A percentile compares a stretch with the other conserved stretches of the same genome.
These are phyloP conservation scores for Neurospora terricola DNA, from an alignment of 495 filamentous ascomycete genomes.

Conservation along the genomic window DNA sequence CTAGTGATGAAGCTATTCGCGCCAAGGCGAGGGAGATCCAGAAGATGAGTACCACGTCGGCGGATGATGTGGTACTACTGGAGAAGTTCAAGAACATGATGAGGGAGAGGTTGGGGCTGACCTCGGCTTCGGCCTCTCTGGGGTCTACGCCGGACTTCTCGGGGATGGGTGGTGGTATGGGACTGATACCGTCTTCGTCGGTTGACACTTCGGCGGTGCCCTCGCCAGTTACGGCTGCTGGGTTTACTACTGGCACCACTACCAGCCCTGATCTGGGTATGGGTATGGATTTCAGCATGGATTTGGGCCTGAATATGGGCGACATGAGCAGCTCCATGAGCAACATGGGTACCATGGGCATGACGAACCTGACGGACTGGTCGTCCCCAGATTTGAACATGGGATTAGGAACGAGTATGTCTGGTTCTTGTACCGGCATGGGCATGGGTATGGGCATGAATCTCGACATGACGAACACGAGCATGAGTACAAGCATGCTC, in stretches of 20 bases:
- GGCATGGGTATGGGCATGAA: background rate
- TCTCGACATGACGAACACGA: background rate
- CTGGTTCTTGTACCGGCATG: background rate
- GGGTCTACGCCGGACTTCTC: background rate
- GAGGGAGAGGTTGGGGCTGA: slow-evolving; percentile 7
- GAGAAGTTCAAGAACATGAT: slow-evolving; percentile 38
- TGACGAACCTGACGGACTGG: background rate
- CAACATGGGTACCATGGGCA: background rate
- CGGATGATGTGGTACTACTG: slow-evolving; percentile 38
- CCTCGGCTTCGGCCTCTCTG: background rate
- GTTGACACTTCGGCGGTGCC: background rate
- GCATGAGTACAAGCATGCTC: background rate
- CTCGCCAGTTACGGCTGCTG: background rate
- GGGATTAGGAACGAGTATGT: background rate
- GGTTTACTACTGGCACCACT: background rate
- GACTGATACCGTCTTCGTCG: background rate
- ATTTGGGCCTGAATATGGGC: background rate
- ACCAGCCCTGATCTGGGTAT: background rate
- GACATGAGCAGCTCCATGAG: background rate
- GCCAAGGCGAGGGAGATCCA: slow-evolving; percentile 34
- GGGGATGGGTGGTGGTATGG: background rate
- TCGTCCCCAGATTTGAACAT: background rate
- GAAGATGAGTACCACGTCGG: slow-evolving; percentile 29
- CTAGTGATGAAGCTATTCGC: slow-evolving; percentile 30
- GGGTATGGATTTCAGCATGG: background rate